A percentile compares a stretch with the other conserved stretches of the same genome.
These are phyloP conservation scores for Dentipellis sp. DNA, from an alignment of 768 basidiomycete genomes.

Conservation along the genomic window DNA sequence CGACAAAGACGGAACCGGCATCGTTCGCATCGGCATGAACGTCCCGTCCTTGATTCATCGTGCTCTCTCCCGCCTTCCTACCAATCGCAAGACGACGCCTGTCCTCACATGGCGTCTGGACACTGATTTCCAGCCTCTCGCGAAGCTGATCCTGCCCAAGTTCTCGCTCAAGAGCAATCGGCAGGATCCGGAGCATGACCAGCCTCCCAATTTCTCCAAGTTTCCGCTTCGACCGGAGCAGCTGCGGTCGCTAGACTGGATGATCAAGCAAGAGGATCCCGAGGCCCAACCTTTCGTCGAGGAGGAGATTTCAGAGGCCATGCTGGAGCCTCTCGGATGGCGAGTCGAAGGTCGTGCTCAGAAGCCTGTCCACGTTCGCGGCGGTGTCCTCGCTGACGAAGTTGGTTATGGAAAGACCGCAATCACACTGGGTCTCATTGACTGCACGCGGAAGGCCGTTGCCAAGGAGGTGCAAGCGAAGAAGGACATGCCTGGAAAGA, in stretches of 20 bases:
- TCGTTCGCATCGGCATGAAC: conserved; percentile 81
- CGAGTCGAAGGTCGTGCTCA: conserved; percentile 88
- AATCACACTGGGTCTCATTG: conserved; percentile 84
- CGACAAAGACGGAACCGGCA: conserved; percentile 51
- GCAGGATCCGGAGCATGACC: conserved; percentile 53
- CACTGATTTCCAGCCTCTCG: conserved; percentile 64
- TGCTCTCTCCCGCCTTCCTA: conserved; percentile 71
- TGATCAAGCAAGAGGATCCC: conserved; percentile 68
- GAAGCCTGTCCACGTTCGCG: conserved; percentile 63
- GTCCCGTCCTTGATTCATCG: conserved; percentile 82
- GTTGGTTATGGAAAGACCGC: conserved; percentile 98
- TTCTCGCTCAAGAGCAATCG: conserved; percentile 75
- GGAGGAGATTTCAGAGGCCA: conserved; percentile 90
- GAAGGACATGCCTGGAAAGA: conserved; percentile 45
- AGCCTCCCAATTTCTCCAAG: conserved; percentile 71
- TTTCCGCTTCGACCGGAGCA: conserved; percentile 74
- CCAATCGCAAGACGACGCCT: conserved; percentile 32
- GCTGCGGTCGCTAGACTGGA: conserved; percentile 86
- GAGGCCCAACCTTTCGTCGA: conserved; percentile 72
- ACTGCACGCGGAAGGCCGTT: conserved; percentile 51
- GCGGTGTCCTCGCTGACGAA: conserved; percentile 91
- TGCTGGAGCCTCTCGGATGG: conserved; percentile 83
- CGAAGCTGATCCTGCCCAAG: conserved; percentile 46
- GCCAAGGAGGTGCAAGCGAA: conserved; percentile 48
- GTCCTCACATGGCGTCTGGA: conserved; percentile 73